Evolutionary conservation across 1,139 yeast genomes (phyloP).

Genomic region (Meyerozyma guilliermondii): DNA sequence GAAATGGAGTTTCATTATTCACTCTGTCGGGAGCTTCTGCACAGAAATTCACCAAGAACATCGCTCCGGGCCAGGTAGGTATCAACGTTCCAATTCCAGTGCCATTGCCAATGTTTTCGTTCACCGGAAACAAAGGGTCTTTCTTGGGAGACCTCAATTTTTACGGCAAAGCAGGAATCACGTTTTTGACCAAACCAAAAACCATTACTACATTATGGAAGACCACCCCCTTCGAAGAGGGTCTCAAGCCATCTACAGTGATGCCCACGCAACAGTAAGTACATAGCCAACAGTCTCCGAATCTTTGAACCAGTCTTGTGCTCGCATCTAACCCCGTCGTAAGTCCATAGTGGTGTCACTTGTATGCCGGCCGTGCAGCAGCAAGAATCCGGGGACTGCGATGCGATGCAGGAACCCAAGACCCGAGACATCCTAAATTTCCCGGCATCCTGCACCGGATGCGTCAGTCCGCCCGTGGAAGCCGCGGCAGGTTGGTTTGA

Average conservation of each 20-base stretch:
- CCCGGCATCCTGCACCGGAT: slow-evolving; percentile 2
- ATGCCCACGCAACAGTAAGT: slow-evolving; percentile 58
- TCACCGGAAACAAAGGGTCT: slow-evolving; percentile 75
- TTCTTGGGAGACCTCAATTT: slow-evolving; percentile 77
- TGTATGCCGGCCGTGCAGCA: neutral
- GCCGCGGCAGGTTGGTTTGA: neutral
- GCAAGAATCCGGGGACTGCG: neutral
- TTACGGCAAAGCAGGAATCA: slow-evolving; percentile 71
- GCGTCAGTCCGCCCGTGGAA: neutral
- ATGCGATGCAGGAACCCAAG: neutral
- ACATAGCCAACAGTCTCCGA: too few species aligned
- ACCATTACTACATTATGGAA: slow-evolving; percentile 73
- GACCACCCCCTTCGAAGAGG: slow-evolving; percentile 45
- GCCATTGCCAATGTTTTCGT: slow-evolving; percentile 77
- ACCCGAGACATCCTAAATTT: neutral
- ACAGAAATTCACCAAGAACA: slow-evolving; percentile 64
- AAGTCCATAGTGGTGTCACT: neutral
- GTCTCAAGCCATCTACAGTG: slow-evolving; percentile 49
- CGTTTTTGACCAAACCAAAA: slow-evolving; percentile 72
- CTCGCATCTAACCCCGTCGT: too few species aligned
- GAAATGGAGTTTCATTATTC: slow-evolving; percentile 71
- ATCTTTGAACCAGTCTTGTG: too few species aligned
- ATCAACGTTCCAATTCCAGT: slow-evolving; percentile 83
- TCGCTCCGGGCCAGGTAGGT: slow-evolving; percentile 77
- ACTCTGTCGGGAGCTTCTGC: slow-evolving; percentile 67